Base-by-base conservation (phyloP, 2,329 filamentous ascomycete species). In the Aureobasidium sp. region DNA sequence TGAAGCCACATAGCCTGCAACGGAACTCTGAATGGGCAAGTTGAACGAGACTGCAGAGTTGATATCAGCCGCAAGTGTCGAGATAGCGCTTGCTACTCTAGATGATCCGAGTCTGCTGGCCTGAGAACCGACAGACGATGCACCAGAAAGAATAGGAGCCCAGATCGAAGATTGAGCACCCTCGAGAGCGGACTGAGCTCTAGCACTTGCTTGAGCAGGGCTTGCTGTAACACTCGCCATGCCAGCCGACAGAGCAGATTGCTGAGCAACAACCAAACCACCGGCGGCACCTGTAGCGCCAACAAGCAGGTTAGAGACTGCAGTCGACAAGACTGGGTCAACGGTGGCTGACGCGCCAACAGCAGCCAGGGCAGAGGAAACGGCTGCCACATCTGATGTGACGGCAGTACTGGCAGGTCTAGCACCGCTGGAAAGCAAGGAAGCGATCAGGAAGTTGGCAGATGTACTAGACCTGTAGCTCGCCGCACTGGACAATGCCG, bases 241-340 rank as follows among this genome's bases (percentile, higher is more conserved):
- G 9, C 36, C 51, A 3, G 29, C 27, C n/a, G 53, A 34, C 2
- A 46, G 24, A 13, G 53, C 53, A 10, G 53, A 34, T 24, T 44
- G 41, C 13, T 57, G 53, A 9, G 53, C 53, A 34, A 10, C 53
- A 5, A 44, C 41, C 20, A 57, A 8, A 17, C 41, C 41, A 36
- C 53, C 53, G 2, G 37, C 53, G 17, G 53, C 53, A 46, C 39
- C 39, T 37, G 53, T 57, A 27, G 41, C 53, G 20, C 53, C 53
- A 46, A 46, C 39, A 9, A 57, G 41, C 9, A 57, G 29, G 15
- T 46, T 37, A 13, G 53, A 57, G n/a, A 57, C 41, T 24, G 39
- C 53, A 13, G 53, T 44, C 12, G 39, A 44, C 27, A 57, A 24
- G 6, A 44, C 20, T 6, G 39, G 53, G 9, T 57, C 41, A 26